These are phyloP conservation scores for Marchantia polymorpha DNA, from an alignment of 225 moss, liverwort and hornwort genomes.

Conservation along the genomic window DNA sequence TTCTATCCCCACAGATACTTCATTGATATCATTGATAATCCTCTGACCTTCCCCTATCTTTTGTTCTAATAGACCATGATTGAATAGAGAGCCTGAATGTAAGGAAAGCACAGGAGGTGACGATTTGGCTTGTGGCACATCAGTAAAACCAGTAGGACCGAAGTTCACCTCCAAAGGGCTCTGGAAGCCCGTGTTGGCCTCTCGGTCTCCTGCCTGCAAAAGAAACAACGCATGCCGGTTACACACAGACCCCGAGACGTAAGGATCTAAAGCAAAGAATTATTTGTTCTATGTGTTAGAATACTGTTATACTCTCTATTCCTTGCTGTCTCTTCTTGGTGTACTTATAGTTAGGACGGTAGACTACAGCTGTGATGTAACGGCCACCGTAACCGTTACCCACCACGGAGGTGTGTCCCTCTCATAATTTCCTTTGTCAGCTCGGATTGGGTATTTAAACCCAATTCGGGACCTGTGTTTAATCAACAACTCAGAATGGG, in stretches of 20 bases:
- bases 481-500: no score
- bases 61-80: conserved; percentile 1
- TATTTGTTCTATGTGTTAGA: no score
- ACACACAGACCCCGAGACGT: not conserved
- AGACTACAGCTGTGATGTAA: no score
- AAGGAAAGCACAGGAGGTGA: conserved; percentile 3
- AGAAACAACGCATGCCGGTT: not conserved
- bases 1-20: not conserved
- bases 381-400: no score
- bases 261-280: not conserved
- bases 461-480: no score
- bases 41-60: conserved; percentile 6
- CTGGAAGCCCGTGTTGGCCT: not conserved
- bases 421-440: no score
- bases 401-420: no score
- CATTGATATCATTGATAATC: not conserved
- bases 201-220: conserved; percentile 16
- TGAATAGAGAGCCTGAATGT: not conserved
- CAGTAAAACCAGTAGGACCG: conserved; percentile 4
- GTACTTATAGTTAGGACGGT: no score
- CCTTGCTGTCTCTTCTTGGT: no score
- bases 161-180: conserved; percentile 11
- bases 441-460: no score
- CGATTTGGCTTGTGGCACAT: conserved; percentile 17
- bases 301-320: no score